A percentile compares a stretch with the other conserved stretches of the same genome.
phyloP scores from a whole-genome alignment of 2,329 filamentous ascomycete species.

The Colletotrichum tabaci region DNA sequence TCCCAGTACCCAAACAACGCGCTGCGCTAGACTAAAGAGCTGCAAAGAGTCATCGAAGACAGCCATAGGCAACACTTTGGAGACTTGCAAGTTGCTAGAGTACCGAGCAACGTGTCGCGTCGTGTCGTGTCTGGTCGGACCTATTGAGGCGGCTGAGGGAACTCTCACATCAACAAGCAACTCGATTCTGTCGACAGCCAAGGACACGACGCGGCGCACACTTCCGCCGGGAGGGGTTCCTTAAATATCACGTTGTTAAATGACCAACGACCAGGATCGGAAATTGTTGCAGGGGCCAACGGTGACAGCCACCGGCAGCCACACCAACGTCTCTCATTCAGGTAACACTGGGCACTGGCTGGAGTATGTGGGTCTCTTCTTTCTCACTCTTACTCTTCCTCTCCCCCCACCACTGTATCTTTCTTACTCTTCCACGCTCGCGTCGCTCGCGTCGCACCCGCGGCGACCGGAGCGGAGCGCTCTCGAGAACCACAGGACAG shows the following conservation, averaged over 20 bases:
- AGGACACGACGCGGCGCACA: constrained; percentile 1
- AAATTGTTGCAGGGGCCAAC: constrained; percentile 30
- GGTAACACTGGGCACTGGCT: constrained; percentile 4
- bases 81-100: not conserved
- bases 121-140: not conserved
- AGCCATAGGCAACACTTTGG: not conserved
- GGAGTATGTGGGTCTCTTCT: constrained; percentile 1
- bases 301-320: constrained; percentile 15
- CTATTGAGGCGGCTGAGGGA: not conserved
- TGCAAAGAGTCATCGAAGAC: not conserved
- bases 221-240: constrained; percentile 9
- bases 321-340: constrained; percentile 19
- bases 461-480: constrained; percentile 17
- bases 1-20: not conserved
- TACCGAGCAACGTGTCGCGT: not conserved
- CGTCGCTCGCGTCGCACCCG: constrained; percentile 2
- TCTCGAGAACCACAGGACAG: not conserved
- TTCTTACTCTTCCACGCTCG: not conserved
- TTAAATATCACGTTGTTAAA: constrained; percentile 34
- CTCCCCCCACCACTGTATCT: not conserved
- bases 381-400: not conserved
- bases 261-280: constrained; percentile 37
- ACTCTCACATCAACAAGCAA: constrained; percentile 2
- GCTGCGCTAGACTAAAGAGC: constrained; percentile 2
- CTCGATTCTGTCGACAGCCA: not conserved